Evolutionary conservation across 164 flowering plant species (phyloP).

Genomic region (Akebia trifoliata): DNA sequence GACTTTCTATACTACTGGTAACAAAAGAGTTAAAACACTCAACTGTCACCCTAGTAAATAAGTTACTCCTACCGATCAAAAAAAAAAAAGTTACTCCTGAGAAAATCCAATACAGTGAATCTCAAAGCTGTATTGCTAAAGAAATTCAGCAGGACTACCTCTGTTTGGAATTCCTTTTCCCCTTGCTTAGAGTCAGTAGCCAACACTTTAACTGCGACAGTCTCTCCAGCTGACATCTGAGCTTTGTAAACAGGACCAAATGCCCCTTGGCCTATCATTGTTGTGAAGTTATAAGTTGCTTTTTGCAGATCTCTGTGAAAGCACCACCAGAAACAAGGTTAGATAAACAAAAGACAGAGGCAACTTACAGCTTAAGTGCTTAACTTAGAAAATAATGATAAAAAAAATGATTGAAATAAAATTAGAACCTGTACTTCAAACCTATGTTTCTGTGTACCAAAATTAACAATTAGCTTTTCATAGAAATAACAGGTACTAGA

Average conservation of each 20-base stretch:
- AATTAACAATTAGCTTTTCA: no score
- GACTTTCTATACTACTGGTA: no score
- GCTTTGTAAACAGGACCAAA: constrained; percentile 98
- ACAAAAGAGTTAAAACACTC: no score
- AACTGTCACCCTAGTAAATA: no score
- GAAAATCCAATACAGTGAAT: no score
- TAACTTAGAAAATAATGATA: background rate
- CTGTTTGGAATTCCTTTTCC: constrained; percentile 91
- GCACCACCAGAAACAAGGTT: constrained; percentile 7
- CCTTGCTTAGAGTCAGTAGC: constrained; percentile 95
- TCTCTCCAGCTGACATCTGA: constrained; percentile 85
- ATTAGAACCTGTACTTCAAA: background rate
- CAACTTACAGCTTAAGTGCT: background rate
- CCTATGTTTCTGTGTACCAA: no score
- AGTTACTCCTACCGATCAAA: no score
- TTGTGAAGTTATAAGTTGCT: constrained; percentile 87
- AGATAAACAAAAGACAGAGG: background rate
- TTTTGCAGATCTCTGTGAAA: constrained; percentile 82
- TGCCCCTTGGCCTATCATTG: constrained; percentile 89
- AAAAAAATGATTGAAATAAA: background rate
- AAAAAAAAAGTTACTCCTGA: no score
- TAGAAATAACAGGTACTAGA: no score
- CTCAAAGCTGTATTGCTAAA: background rate
- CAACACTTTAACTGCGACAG: constrained; percentile 92
- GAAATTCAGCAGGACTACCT: constrained; percentile 44